Evolutionary conservation across 352 stramenopile species (phyloP).

Genomic region (Pythium rishiriense): DNA sequence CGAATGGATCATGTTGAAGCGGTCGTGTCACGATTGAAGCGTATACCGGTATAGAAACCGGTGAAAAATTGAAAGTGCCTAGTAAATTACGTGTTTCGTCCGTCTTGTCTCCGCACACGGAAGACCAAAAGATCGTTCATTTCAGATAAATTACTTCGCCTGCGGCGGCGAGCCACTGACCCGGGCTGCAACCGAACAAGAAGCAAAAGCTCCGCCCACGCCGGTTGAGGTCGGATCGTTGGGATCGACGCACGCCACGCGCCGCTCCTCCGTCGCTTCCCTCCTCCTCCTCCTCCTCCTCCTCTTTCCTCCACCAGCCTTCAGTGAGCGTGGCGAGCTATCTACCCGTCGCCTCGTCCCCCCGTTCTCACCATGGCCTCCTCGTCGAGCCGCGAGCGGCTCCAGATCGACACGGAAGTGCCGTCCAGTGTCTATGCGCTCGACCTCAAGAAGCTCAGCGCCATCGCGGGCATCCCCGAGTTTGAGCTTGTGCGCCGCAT

Average conservation of each 20-base stretch:
- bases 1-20: slow-evolving; percentile 17
- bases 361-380: slow-evolving; percentile 3
- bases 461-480: slow-evolving; percentile 62
- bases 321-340: too few relatives aligned
- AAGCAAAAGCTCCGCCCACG: background rate
- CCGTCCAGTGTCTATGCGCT: slow-evolving; percentile 78
- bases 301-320: background rate
- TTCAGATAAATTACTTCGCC: slow-evolving; percentile 16
- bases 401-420: slow-evolving; percentile 76
- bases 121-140: slow-evolving; percentile 9
- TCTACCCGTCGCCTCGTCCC: too few relatives aligned
- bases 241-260: slow-evolving; percentile 16
- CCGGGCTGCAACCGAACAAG: background rate
- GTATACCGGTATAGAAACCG: slow-evolving; percentile 3
- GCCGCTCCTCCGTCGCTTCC: background rate
- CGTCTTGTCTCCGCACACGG: background rate
- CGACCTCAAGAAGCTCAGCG: slow-evolving; percentile 67
- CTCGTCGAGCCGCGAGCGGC: slow-evolving; percentile 26
- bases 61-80: slow-evolving; percentile 2
- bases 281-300: background rate
- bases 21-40: background rate
- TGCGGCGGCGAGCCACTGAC: background rate
- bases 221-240: slow-evolving; percentile 8
- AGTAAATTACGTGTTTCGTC: slow-evolving; percentile 3
- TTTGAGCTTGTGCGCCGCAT: slow-evolving; percentile 67